Evolutionary conservation across 1,139 yeast genomes (phyloP).

Genomic region (Scheffersomyces titani): DNA sequence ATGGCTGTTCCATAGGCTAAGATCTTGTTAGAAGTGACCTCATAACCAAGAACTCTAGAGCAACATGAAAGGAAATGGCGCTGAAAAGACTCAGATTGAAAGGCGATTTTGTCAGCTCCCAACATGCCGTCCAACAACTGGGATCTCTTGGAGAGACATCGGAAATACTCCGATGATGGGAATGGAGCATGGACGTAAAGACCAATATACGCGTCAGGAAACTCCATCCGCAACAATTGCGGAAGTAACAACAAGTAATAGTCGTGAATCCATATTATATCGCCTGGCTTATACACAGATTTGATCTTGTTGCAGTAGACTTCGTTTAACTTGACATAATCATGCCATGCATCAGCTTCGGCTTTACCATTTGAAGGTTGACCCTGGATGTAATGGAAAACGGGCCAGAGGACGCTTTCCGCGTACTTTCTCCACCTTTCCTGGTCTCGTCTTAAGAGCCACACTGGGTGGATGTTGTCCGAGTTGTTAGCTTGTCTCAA

Average conservation of each 20-base stretch:
- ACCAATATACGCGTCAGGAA: constrained; percentile 81
- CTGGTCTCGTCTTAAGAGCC: constrained; percentile 75
- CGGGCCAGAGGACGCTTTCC: constrained; percentile 91
- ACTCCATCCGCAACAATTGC: constrained; percentile 77
- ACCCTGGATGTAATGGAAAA: constrained; percentile 87
- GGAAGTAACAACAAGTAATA: constrained; percentile 85
- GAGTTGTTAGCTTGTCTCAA: constrained; percentile 46
- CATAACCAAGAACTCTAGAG: constrained; percentile 76
- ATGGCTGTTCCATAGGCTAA: constrained; percentile 77
- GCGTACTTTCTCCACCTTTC: constrained; percentile 87
- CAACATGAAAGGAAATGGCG: constrained; percentile 91
- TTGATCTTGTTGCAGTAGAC: constrained; percentile 81
- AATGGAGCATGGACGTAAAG: constrained; percentile 87
- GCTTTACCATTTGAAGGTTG: constrained; percentile 62
- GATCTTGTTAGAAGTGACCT: constrained; percentile 57
- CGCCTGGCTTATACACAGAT: constrained; percentile 81
- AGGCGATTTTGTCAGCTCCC: constrained; percentile 83
- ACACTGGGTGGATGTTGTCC: constrained; percentile 74
- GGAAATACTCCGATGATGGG: constrained; percentile 93
- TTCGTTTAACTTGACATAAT: constrained; percentile 87
- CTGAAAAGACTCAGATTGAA: constrained; percentile 83
- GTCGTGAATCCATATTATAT: constrained; percentile 93
- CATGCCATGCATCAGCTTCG: constrained; percentile 85
- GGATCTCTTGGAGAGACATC: constrained; percentile 81
- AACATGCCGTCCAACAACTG: constrained; percentile 86